phyloP scores from a whole-genome alignment of 164 flowering plant species.

The Platanus orientalis region DNA sequence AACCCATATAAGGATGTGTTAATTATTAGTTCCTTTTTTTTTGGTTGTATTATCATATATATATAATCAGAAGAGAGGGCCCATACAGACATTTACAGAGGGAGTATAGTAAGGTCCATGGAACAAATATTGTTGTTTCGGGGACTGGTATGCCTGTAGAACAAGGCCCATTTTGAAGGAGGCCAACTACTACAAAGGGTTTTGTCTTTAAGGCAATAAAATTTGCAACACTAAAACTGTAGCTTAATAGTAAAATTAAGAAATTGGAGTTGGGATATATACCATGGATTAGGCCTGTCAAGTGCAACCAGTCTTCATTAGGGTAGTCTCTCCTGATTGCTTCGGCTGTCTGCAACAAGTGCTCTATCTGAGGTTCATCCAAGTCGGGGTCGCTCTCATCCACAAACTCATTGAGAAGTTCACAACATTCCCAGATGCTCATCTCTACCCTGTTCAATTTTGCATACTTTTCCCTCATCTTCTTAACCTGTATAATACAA shows the following conservation, averaged over 20 bases:
- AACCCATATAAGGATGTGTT: background rate
- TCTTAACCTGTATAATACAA: conserved; percentile 23
- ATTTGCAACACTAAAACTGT: too few relatives aligned
- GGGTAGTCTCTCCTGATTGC: conserved; percentile 65
- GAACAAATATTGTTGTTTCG: too few relatives aligned
- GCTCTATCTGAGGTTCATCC: conserved; percentile 71
- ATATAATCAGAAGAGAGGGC: too few relatives aligned
- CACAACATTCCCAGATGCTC: conserved; percentile 82
- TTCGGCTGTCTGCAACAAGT: too few relatives aligned
- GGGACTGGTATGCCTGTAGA: too few relatives aligned
- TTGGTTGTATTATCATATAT: too few relatives aligned
- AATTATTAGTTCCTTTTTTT: too few relatives aligned
- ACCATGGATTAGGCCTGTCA: conserved; percentile 65
- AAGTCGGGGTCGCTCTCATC: conserved; percentile 28
- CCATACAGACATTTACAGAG: too few relatives aligned
- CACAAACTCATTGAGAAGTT: conserved; percentile 56
- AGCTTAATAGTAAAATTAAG: background rate
- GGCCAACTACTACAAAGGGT: too few relatives aligned
- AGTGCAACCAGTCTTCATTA: conserved; percentile 64
- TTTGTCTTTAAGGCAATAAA: too few relatives aligned
- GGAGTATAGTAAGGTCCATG: too few relatives aligned
- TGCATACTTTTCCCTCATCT: conserved; percentile 38
- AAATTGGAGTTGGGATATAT: background rate
- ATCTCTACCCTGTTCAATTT: conserved; percentile 37
- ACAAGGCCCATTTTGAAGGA: too few relatives aligned